A percentile compares a stretch with the other conserved stretches of the same genome.
These are phyloP conservation scores for Dipteronia sinensis DNA, from an alignment of 345 rosid species.

Conservation along the genomic window DNA sequence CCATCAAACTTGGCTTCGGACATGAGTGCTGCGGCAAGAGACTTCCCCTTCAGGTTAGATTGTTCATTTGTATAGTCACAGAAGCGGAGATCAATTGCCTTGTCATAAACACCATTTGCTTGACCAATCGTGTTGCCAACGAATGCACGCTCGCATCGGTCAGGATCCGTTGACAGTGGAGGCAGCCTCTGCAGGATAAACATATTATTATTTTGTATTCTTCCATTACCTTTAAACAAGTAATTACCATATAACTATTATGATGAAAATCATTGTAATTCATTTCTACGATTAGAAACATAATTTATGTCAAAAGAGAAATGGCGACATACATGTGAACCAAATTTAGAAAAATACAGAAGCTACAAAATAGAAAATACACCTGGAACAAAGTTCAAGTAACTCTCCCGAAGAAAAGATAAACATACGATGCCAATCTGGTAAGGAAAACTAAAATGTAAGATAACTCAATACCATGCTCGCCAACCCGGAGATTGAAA, in stretches of 20 bases:
- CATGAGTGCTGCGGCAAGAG: constrained; percentile 95
- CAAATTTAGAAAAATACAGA: neutral
- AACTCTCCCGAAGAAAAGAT: neutral
- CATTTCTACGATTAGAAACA: neutral
- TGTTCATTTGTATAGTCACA: constrained; percentile 85
- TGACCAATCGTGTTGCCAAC: constrained; percentile 97
- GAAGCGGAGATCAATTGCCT: constrained; percentile 90
- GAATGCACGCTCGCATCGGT: constrained; percentile 84
- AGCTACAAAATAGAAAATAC: neutral
- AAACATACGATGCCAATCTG: neutral
- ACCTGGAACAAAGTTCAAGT: neutral
- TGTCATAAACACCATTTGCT: constrained; percentile 97
- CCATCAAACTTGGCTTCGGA: constrained; percentile 96
- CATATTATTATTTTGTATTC: constrained; percentile 17
- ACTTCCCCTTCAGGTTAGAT: constrained; percentile 85
- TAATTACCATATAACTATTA: neutral
- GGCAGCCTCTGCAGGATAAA: constrained; percentile 77
- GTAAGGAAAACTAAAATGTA: neutral
- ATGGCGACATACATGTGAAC: neutral
- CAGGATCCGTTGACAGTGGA: constrained; percentile 85
- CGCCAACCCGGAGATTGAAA: neutral
- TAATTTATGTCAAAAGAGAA: neutral
- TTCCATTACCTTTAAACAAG: neutral
- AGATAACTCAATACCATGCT: neutral
- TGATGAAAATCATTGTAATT: neutral